These are phyloP conservation scores for Aspergillus pseudoviridinutans DNA, from an alignment of 2,329 filamentous ascomycete genomes.

Conservation along the genomic window DNA sequence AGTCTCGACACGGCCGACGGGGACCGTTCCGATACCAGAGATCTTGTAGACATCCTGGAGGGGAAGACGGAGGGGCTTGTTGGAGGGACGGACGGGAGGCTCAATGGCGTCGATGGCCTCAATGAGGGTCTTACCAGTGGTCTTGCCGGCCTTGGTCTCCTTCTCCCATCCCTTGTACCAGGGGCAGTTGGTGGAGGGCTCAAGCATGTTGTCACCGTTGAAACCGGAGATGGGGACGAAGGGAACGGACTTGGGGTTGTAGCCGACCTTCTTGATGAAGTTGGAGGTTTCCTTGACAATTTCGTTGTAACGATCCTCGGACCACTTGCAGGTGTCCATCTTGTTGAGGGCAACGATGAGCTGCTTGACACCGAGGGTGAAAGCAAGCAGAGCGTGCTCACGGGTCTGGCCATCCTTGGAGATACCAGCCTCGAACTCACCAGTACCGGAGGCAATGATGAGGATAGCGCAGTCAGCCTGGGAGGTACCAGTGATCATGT, in stretches of 20 bases:
- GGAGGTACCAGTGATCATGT: conserved; percentile 99
- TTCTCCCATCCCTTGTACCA: conserved; percentile 99
- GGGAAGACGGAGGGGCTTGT: conserved; percentile 99
- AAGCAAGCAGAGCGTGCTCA: conserved; percentile 99
- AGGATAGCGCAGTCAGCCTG: conserved; percentile 99
- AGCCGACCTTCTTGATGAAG: conserved; percentile 99
- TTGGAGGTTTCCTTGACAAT: conserved; percentile 99
- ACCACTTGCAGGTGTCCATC: conserved; percentile 99
- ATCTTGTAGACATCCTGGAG: conserved; percentile 99
- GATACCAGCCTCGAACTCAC: conserved; percentile 99
- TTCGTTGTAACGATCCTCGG: conserved; percentile 92
- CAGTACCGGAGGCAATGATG: conserved; percentile 99
- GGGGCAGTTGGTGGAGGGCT: conserved; percentile 83
- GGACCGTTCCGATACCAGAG: conserved; percentile 99
- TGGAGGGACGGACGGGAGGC: conserved; percentile 83
- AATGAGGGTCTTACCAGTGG: conserved; percentile 92
- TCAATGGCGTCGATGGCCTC: conserved; percentile 98
- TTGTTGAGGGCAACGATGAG: conserved; percentile 99
- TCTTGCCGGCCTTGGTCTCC: conserved; percentile 87
- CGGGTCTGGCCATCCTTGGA: conserved; percentile 99
- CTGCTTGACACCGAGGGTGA: conserved; percentile 99
- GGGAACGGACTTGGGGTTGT: conserved; percentile 97
- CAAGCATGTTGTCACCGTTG: conserved; percentile 99
- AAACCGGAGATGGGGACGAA: conserved; percentile 99
- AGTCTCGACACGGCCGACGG: conserved; percentile 99